phyloP scores from a whole-genome alignment of 345 rosid genomes.

The Gossypium ekmanianum region DNA sequence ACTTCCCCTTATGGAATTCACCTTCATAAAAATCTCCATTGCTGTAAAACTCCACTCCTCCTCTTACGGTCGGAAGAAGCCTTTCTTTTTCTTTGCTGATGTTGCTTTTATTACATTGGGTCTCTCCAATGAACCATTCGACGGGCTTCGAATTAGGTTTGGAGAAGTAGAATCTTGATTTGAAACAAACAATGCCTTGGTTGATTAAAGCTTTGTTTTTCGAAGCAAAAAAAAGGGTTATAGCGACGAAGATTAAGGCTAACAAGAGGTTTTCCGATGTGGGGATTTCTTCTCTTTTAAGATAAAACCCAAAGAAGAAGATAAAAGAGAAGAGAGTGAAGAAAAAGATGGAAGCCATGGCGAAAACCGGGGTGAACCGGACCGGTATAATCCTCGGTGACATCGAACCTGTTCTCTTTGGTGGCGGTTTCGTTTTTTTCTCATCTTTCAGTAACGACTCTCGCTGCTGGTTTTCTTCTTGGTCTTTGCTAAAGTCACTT shows the following conservation, averaged over 20 bases:
- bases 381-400: conserved; percentile 41
- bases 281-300: conserved; percentile 52
- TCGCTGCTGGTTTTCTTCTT: conserved; percentile 19
- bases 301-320: conserved; percentile 45
- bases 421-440: conserved; percentile 29
- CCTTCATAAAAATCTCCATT: conserved; percentile 95
- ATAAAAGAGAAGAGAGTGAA: conserved; percentile 44
- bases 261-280: conserved; percentile 83
- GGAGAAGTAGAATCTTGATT: conserved; percentile 42
- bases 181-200: conserved; percentile 40
- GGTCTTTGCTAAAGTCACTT: conserved; percentile 38
- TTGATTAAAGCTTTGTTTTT: conserved; percentile 60
- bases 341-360: conserved; percentile 53
- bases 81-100: conserved; percentile 18
- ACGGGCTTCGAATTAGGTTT: conserved; percentile 46
- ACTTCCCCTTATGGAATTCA: conserved; percentile 73
- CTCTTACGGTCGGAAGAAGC: conserved; percentile 31
- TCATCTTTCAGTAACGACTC: conserved; percentile 36
- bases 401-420: conserved; percentile 38
- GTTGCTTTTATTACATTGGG: conserved; percentile 5
- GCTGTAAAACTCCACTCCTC: conserved; percentile 79
- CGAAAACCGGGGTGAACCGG: conserved; percentile 51
- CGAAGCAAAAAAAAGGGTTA: conserved; percentile 71
- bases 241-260: conserved; percentile 70
- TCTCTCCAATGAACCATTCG: conserved; percentile 78